phyloP scores from a whole-genome alignment of 1,139 yeast genomes.

The Yamadazyma friedrichii region DNA sequence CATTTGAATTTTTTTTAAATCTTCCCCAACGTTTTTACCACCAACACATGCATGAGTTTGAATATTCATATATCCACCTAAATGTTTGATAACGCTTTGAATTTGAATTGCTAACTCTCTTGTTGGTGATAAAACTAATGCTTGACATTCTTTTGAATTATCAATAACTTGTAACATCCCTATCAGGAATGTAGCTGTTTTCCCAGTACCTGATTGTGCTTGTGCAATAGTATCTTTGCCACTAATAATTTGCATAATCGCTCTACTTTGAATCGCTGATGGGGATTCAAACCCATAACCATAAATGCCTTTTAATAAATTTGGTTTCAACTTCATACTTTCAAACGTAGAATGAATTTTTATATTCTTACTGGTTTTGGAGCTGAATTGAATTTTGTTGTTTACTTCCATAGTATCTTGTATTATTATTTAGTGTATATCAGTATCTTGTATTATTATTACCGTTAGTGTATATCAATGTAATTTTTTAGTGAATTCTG shows the following conservation, averaged over 20 bases:
- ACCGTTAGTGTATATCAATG: too few species aligned
- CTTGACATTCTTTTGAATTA: constrained; percentile 69
- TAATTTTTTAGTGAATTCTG: too few species aligned
- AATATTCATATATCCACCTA: constrained; percentile 84
- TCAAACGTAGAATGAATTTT: constrained; percentile 71
- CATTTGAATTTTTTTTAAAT: constrained; percentile 63
- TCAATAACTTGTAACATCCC: constrained; percentile 86
- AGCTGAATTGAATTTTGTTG: constrained; percentile 17
- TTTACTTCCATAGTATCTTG: constrained; percentile 11
- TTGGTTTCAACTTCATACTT: constrained; percentile 73
- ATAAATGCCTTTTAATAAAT: constrained; percentile 71
- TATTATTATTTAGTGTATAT: background rate
- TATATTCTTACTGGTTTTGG: constrained; percentile 49
- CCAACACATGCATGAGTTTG: constrained; percentile 92
- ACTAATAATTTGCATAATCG: constrained; percentile 85
- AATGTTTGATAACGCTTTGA: constrained; percentile 75
- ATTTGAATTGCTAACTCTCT: constrained; percentile 92
- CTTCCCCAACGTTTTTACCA: constrained; percentile 83
- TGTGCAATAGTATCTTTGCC: constrained; percentile 95
- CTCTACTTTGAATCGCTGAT: constrained; percentile 92
- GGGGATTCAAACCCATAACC: constrained; percentile 93
- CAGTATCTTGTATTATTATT: too few species aligned
- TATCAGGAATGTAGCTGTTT: constrained; percentile 93
- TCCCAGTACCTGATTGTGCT: constrained; percentile 98
- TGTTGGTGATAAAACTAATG: constrained; percentile 90